These are phyloP conservation scores for Penicillium brevicompactum DNA, from an alignment of 2,329 filamentous ascomycete genomes.

Conservation along the genomic window DNA sequence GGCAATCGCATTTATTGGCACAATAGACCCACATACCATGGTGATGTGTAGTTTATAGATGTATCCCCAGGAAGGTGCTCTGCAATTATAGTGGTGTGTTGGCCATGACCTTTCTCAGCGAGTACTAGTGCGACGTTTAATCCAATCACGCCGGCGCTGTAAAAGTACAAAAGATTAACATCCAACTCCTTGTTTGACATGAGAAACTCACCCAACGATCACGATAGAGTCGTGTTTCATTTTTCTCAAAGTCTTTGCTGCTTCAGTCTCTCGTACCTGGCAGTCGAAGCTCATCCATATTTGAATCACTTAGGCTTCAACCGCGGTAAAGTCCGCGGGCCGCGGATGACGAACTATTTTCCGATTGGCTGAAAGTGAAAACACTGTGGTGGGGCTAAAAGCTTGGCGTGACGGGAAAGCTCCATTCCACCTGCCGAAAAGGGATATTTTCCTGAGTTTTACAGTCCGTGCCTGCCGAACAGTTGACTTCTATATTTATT, in stretches of 20 bases:
- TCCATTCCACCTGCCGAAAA: no score
- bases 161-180: neutral
- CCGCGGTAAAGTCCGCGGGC: constrained; percentile 2
- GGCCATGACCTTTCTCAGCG: constrained; percentile 2
- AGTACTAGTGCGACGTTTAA: constrained; percentile 8
- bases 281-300: no score
- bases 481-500: no score
- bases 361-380: no score
- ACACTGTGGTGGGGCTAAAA: no score
- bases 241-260: neutral
- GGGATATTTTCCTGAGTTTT: no score
- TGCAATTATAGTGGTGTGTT: constrained; percentile 37
- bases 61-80: constrained; percentile 48
- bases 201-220: neutral
- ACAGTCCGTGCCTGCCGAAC: no score
- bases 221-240: constrained; percentile 8
- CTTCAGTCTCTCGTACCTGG: no score
- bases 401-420: no score
- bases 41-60: constrained; percentile 44
- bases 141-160: constrained; percentile 3
- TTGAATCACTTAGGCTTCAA: neutral
- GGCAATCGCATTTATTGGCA: constrained; percentile 1
- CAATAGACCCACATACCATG: constrained; percentile 31
- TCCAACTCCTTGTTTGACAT: neutral
- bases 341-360: neutral